Conservation (phyloP, 768 basidiomycete species). For the Pholiota molesta region DNA sequence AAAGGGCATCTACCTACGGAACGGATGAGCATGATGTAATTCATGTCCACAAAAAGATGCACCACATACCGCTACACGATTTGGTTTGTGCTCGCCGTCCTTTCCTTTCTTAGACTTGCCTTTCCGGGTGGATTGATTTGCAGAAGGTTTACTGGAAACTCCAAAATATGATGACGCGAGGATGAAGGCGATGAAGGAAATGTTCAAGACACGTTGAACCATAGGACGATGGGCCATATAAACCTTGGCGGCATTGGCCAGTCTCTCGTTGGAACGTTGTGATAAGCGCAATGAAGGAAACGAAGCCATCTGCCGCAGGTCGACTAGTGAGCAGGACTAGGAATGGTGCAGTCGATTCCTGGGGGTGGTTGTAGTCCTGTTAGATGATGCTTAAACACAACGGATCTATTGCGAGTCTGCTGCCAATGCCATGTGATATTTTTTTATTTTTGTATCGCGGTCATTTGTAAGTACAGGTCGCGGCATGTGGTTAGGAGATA, state of each 20-base stretch:
- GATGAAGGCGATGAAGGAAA: conserved; percentile 72
- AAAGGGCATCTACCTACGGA: conserved; percentile 83
- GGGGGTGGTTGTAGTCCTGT: neutral
- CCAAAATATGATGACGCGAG: conserved; percentile 64
- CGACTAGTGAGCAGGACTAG: neutral
- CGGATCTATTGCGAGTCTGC: conserved; percentile 5
- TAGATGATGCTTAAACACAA: neutral
- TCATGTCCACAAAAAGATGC: neutral
- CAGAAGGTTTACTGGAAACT: conserved; percentile 46
- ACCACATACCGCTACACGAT: conserved; percentile 68
- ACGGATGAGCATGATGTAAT: neutral
- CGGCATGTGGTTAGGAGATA: neutral
- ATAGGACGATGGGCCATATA: conserved; percentile 71
- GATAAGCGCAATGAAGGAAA: conserved; percentile 35
- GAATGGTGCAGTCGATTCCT: conserved; percentile 5
- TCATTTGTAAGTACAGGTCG: neutral
- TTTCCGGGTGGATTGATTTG: conserved; percentile 21
- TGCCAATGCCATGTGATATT: conserved; percentile 15
- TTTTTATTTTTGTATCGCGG: conserved; percentile 14
- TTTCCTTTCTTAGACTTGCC: conserved; percentile 38
- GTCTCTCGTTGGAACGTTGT: conserved; percentile 35
- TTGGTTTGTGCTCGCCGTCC: conserved; percentile 40
- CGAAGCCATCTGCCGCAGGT: conserved; percentile 29
- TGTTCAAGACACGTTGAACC: conserved; percentile 72
- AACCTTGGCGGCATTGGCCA: conserved; percentile 46